Evolutionary conservation across 2,329 filamentous ascomycete species (phyloP), one percentile per base, ranked within the genome.

Genomic region (Xylariomycetidae sp.): DNA sequence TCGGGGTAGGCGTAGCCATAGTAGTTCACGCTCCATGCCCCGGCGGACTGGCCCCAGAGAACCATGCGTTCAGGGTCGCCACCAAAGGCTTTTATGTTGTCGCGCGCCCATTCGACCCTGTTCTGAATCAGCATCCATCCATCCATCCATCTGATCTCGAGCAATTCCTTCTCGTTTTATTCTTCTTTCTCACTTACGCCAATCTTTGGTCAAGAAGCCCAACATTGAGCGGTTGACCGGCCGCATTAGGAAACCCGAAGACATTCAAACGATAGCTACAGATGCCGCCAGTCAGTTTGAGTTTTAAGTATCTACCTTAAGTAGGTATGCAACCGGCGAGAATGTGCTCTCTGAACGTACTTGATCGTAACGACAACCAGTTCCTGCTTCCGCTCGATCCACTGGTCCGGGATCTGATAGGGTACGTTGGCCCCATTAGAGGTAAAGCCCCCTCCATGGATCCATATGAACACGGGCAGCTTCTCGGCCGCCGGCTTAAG

Each of bases 381-480:
- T 15, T 12, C 25, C 23, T 28, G 32, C 27, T 31, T 18, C 8
- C 29, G 16, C 32, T 31, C 18, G 18, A 39, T 32, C 28, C 32
- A 39, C 16, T 31, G 6, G n/a, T 27, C 23, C 4, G 36, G 23
- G 17, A 32, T 31, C 33, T 39, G 27, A 29, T 32, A 36, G 11
- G 29, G 29, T 3, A 19, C 23, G 25, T 31, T 15, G 5, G 19
- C 18, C 12, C 36, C 39, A n/a, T 36, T 33, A 11, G 17, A 27
- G 16, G 36, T 29, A 23, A 38, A 42, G 20, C 42, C 28, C 23
- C 43, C 44, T 13, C 49, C 51, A 9, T 48, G 46, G 16, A 57
- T 43, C 42, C 42, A 54, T 11, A 52, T 23, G 11, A 51, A 22
- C n/a, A 55, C 49, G 6, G 51, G 47, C 17, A 50, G 36, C 16